phyloP scores from a whole-genome alignment of 441 rosid genomes.

The Adansonia grandidieri region DNA sequence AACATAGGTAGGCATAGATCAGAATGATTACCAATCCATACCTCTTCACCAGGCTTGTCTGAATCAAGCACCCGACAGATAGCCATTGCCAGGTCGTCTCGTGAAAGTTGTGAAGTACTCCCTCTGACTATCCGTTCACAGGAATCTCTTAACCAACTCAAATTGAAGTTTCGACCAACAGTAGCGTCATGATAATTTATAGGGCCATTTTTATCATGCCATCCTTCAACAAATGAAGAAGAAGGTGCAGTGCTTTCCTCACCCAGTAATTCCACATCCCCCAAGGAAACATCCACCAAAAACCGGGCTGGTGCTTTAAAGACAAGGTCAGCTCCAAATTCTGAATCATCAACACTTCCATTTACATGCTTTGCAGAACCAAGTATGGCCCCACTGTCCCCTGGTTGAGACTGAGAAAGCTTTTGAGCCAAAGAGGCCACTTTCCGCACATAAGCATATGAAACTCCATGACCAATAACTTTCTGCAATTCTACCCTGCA shows the following conservation, averaged over 20 bases:
- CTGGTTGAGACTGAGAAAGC: constrained; percentile 66
- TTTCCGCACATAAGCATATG: constrained; percentile 53
- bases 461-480: constrained; percentile 64
- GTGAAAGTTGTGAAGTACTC: constrained; percentile 75
- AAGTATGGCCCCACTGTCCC: constrained; percentile 34
- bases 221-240: constrained; percentile 48
- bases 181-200: constrained; percentile 37
- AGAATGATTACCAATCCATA: constrained; percentile 40
- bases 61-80: constrained; percentile 89
- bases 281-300: constrained; percentile 65
- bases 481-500: constrained; percentile 78
- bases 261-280: constrained; percentile 49
- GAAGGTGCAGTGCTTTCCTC: constrained; percentile 44
- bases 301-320: constrained; percentile 81
- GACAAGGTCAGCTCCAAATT: constrained; percentile 80
- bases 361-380: constrained; percentile 40
- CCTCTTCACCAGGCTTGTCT: constrained; percentile 94
- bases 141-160: constrained; percentile 88
- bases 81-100: constrained; percentile 93
- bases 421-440: constrained; percentile 60
- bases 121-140: constrained; percentile 68
- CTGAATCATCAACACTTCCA: constrained; percentile 50
- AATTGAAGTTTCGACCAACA: constrained; percentile 52
- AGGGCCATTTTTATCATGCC: constrained; percentile 48
- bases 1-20: constrained; percentile 24